A percentile compares a stretch with the other conserved stretches of the same genome.
Evolutionary conservation across 176 grass and related monocot species (phyloP).

Genomic region (Carex kokanica): DNA sequence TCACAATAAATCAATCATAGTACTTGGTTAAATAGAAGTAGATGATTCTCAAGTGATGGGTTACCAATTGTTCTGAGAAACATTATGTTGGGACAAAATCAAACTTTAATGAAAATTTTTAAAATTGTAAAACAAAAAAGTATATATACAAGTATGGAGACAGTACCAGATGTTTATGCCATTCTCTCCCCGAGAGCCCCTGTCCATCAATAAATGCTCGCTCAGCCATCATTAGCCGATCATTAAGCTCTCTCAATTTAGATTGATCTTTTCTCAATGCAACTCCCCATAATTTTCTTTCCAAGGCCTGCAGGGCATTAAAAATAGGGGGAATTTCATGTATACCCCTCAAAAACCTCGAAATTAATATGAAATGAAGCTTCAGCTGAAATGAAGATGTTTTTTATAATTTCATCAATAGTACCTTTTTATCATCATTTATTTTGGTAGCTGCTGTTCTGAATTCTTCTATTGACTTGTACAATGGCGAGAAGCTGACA

Average conservation of each 20-base stretch:
- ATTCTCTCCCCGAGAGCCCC: slow-evolving; percentile 49
- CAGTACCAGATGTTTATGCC: slow-evolving; percentile 86
- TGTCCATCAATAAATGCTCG: slow-evolving; percentile 73
- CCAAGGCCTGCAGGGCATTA: slow-evolving; percentile 39
- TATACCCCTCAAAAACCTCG: too few relatives aligned
- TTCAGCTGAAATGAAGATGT: background rate
- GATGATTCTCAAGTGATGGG: too few relatives aligned
- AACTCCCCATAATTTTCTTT: slow-evolving; percentile 28
- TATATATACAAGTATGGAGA: background rate
- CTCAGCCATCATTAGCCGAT: slow-evolving; percentile 73
- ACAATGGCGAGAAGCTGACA: slow-evolving; percentile 61
- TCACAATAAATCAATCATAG: background rate
- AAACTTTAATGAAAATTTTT: background rate
- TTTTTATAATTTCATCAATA: slow-evolving; percentile 1
- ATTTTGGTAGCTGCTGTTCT: slow-evolving; percentile 40
- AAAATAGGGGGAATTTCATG: too few relatives aligned
- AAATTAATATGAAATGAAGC: too few relatives aligned
- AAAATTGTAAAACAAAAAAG: background rate
- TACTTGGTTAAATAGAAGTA: background rate
- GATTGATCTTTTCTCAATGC: slow-evolving; percentile 46
- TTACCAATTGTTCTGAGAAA: background rate
- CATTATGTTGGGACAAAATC: background rate
- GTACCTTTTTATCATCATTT: slow-evolving; percentile 61
- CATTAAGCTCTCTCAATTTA: slow-evolving; percentile 68
- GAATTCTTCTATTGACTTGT: slow-evolving; percentile 59